Percentiles rank a stretch among this genome's conserved stretches.
phyloP scores from a whole-genome alignment of 2,329 filamentous ascomycete species.

The Apiospora malaysiana region DNA sequence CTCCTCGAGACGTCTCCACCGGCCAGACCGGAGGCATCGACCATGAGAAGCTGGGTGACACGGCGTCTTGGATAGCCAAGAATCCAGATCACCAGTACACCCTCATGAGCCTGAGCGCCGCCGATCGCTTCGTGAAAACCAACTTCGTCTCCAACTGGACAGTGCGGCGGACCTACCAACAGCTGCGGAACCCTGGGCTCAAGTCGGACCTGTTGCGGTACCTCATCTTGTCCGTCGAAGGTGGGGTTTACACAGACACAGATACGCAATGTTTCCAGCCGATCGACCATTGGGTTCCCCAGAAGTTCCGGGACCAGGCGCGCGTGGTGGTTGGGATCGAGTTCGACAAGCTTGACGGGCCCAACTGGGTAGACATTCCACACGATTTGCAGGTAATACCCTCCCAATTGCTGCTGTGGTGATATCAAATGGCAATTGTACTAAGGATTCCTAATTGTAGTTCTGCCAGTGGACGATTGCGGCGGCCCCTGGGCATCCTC shows the following conservation, averaged over 20 bases:
- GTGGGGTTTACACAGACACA: constrained; percentile 26
- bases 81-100: constrained; percentile 20
- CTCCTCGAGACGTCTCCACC: neutral
- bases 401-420: neutral
- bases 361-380: constrained; percentile 14
- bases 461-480: constrained; percentile 27
- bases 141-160: constrained; percentile 9
- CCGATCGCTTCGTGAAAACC: constrained; percentile 10
- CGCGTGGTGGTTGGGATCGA: constrained; percentile 25
- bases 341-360: constrained; percentile 22
- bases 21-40: neutral
- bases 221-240: constrained; percentile 24
- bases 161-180: constrained; percentile 22
- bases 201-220: constrained; percentile 28
- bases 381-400: constrained; percentile 18
- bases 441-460: constrained; percentile 11
- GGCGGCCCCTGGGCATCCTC: constrained; percentile 20
- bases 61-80: constrained; percentile 6
- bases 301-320: constrained; percentile 8
- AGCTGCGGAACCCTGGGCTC: constrained; percentile 25
- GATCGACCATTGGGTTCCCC: constrained; percentile 24
- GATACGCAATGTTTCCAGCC: constrained; percentile 20
- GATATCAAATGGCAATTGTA: neutral
- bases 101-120: constrained; percentile 3
- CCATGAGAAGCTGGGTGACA: constrained; percentile 3